Base-by-base conservation (phyloP, 2,329 filamentous ascomycete species). In the Ramularia endophylla region DNA sequence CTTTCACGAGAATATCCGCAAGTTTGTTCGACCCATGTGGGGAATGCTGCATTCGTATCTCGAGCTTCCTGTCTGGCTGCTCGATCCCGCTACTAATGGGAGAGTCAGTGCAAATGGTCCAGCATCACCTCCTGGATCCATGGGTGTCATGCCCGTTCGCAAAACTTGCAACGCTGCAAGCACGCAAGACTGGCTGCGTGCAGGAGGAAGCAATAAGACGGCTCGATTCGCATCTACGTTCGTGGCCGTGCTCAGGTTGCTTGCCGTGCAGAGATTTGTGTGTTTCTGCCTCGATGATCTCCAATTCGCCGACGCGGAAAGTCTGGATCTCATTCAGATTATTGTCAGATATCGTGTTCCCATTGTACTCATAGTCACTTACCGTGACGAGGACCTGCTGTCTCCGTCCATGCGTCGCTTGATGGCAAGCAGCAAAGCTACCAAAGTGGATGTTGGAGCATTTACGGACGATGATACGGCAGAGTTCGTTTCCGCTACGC, bases 261-360 rank as follows among this genome's bases (percentile, higher is more conserved):
- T 97, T 41, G 84, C 87, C 0, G 74, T 81, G 15, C 81, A 89
- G 60, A 92, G 89, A 55, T 81, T 95, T 55, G 88, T 95, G 40
- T 94, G 87, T 57, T 81, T 95, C 53, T 88, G 82, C 54, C 67
- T 95, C 19, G 90, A 95, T 57, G 90, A 95, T 62, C 68, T 95
- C 22, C 88, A 95, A 55, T 92, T 87, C 62, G 87, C 88, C 5
- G 90, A 95, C 58, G 78, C 84, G 18, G 90, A 95, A 62, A 92
- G 85, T 11, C 67, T 92, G 35, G 87, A 94, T 43, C 70, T 95
- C 38, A 82, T 95, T 28, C 77, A 82, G 12, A 83, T 88, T 55
- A 87, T 95, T 38, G 79, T 94, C 41, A 73, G 75, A 37, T 80
- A 83, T 1, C 83, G 83, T 50, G 78, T 95, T 46, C 87, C 85